Conservation (phyloP, 345 rosid genomes). For the Lumnitzera littorea region DNA sequence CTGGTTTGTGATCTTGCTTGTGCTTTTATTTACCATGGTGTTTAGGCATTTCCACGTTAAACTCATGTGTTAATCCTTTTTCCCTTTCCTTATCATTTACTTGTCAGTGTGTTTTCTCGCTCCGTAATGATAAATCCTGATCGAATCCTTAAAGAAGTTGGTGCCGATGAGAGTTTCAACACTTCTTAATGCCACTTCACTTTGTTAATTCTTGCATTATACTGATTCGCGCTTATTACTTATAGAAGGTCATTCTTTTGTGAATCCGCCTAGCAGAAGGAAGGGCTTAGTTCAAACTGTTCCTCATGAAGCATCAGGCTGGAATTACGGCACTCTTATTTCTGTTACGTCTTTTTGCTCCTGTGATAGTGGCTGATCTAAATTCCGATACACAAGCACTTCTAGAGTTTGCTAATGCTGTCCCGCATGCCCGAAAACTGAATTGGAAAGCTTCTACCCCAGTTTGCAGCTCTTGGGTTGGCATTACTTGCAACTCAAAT, state of each 20-base stretch:
- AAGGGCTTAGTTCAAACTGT: too few species aligned
- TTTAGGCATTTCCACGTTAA: too few species aligned
- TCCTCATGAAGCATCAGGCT: constrained; percentile 26
- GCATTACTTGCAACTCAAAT: constrained; percentile 41
- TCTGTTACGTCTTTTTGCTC: constrained; percentile 18
- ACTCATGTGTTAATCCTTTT: too few species aligned
- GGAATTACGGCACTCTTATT: constrained; percentile 22
- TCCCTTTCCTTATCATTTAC: constrained; percentile 13
- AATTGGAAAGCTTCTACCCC: constrained; percentile 55
- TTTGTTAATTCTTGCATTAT: too few species aligned
- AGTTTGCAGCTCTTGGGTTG: constrained; percentile 60
- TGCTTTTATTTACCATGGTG: too few species aligned
- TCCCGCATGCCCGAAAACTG: constrained; percentile 67
- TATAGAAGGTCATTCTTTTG: too few species aligned
- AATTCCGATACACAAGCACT: constrained; percentile 68
- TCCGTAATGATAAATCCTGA: constrained; percentile 16
- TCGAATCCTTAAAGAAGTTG: too few species aligned
- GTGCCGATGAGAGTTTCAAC: too few species aligned
- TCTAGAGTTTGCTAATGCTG: constrained; percentile 52
- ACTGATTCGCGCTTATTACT: too few species aligned
- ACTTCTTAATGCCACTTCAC: too few species aligned
- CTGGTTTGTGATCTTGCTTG: too few species aligned
- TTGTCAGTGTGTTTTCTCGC: constrained; percentile 2
- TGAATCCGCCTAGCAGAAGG: too few species aligned
- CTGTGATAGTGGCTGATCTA: constrained; percentile 35